A percentile compares a stretch with the other conserved stretches of the same genome.
phyloP scores from a whole-genome alignment of 768 basidiomycete species.

The Lentinus tigrinus region DNA sequence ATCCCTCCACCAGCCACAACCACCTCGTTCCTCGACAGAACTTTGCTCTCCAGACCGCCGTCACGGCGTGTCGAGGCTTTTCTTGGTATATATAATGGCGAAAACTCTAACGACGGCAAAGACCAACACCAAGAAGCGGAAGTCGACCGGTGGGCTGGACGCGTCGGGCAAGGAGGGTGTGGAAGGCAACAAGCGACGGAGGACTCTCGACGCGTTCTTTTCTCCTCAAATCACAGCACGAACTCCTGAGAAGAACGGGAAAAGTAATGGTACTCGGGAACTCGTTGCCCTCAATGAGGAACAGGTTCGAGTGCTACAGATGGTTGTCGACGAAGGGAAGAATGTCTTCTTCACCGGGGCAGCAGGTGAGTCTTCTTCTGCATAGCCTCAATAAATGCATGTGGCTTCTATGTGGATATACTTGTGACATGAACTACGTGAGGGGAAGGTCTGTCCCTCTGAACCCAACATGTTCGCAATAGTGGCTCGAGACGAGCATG shows the following conservation, averaged over 20 bases:
- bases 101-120: constrained; percentile 4
- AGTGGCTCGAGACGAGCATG: no score
- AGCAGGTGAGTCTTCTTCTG: constrained; percentile 63
- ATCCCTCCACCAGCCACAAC: background rate
- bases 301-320: constrained; percentile 48
- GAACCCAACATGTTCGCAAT: no score
- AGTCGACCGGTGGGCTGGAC: constrained; percentile 26
- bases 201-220: constrained; percentile 36
- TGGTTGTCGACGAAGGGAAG: constrained; percentile 56
- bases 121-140: constrained; percentile 29
- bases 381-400: background rate
- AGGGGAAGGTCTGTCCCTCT: no score
- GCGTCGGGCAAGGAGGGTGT: background rate
- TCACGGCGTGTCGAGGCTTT: background rate
- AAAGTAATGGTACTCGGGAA: constrained; percentile 13
- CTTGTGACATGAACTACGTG: no score
- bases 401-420: no score
- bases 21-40: background rate
- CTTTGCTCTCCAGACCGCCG: background rate
- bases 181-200: constrained; percentile 28
- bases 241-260: constrained; percentile 9
- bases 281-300: constrained; percentile 50
- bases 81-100: constrained; percentile 12
- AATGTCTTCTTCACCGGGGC: constrained; percentile 69
- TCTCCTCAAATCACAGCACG: constrained; percentile 26